A percentile compares a stretch with the other conserved stretches of the same genome.
Conservation (phyloP, 2,329 filamentous ascomycete genomes). For the Stachybotrys chlorohalonatus region DNA sequence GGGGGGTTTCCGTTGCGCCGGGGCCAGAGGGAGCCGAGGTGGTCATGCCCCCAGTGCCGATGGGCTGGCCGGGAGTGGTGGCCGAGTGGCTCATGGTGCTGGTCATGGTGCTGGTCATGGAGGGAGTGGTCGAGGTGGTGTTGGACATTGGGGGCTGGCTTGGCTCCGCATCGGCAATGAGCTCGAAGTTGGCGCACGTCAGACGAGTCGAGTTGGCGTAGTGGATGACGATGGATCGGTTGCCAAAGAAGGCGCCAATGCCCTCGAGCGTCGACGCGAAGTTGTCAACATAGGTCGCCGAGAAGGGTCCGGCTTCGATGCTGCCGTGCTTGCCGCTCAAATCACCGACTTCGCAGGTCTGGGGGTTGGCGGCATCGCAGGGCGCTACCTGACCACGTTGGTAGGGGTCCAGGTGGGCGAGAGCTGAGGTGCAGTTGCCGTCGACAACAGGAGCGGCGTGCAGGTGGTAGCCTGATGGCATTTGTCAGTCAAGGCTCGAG, state of each 20-base stretch:
- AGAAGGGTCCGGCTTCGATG: slow-evolving; percentile 42
- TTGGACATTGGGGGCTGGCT: slow-evolving; percentile 6
- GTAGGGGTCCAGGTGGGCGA: slow-evolving; percentile 64
- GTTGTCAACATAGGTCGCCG: slow-evolving; percentile 42
- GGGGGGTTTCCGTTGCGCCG: slow-evolving; percentile 9
- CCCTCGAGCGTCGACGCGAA: slow-evolving; percentile 46
- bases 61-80: not conserved
- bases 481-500: slow-evolving; percentile 2
- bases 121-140: slow-evolving; percentile 5
- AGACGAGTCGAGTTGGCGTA: slow-evolving; percentile 55
- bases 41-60: not conserved
- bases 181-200: slow-evolving; percentile 53
- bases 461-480: slow-evolving; percentile 57
- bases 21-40: not conserved
- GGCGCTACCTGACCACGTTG: slow-evolving; percentile 50
- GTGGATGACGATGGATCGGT: slow-evolving; percentile 57
- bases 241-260: slow-evolving; percentile 51
- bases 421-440: slow-evolving; percentile 63
- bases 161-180: slow-evolving; percentile 1
- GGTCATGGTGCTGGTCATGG: not conserved
- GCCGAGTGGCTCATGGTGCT: not conserved
- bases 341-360: slow-evolving; percentile 69
- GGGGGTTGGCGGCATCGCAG: slow-evolving; percentile 48
- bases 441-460: slow-evolving; percentile 52
- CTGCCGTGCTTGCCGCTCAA: slow-evolving; percentile 65